Conservation (phyloP, 2,329 filamentous ascomycete species). For the Scytalidium sp. region DNA sequence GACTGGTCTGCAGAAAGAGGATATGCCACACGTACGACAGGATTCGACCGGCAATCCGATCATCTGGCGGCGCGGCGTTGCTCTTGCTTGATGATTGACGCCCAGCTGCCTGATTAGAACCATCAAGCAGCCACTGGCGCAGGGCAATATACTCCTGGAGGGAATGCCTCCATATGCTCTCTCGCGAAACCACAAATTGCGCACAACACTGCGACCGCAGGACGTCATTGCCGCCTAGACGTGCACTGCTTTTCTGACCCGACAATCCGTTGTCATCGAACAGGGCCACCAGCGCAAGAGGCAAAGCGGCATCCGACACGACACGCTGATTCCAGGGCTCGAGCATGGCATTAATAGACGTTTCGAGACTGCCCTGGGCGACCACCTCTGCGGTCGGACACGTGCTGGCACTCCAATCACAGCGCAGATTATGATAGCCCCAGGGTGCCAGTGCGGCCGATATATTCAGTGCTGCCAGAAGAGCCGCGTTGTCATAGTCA, state of each 20-base stretch:
- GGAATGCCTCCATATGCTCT: conserved; percentile 44
- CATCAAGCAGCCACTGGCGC: conserved; percentile 50
- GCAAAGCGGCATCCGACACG: conserved; percentile 34
- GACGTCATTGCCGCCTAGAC: conserved; percentile 37
- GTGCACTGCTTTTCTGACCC: conserved; percentile 9
- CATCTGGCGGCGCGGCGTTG: conserved; percentile 35
- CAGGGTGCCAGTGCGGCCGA: conserved; percentile 31
- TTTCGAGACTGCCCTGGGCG: conserved; percentile 40
- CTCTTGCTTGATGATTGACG: conserved; percentile 3
- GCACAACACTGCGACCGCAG: conserved; percentile 51
- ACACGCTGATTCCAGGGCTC: conserved; percentile 41
- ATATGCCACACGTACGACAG: conserved; percentile 49
- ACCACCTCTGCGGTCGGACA: conserved; percentile 27
- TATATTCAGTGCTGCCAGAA: conserved; percentile 37
- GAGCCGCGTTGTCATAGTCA: conserved; percentile 40
- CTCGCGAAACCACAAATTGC: conserved; percentile 50
- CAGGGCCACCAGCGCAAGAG: conserved; percentile 29
- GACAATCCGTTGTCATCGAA: conserved; percentile 32
- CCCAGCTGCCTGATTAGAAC: conserved; percentile 9
- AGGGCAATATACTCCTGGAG: conserved; percentile 49
- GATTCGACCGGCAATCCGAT: conserved; percentile 40
- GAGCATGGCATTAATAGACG: conserved; percentile 31
- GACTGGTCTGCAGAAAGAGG: conserved; percentile 33
- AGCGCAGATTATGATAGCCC: conserved; percentile 47
- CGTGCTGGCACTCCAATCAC: conserved; percentile 45